Evolutionary conservation across 495 filamentous ascomycete species (phyloP), one percentile per base, ranked within the genome.

Genomic region (Penicillium waksmanii): DNA sequence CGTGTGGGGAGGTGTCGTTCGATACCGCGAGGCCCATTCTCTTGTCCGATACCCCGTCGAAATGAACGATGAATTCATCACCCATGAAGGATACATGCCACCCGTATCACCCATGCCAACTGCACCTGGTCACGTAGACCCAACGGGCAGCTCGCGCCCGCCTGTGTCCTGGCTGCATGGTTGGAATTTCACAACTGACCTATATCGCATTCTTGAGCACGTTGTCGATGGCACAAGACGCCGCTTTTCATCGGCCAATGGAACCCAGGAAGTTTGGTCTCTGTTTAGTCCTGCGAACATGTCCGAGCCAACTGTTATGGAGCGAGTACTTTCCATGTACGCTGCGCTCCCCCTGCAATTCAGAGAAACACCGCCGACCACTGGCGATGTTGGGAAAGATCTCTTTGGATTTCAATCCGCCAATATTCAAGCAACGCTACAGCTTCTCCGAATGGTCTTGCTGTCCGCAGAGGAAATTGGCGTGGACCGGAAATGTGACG

Each of bases 111-210:
- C 61, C 19, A 53, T 27, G 15, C 56, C 61, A 9, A 55, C 25
- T 3, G 35, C 53, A 2, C 46, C 56, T 3, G 55, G 60, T 36
- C 55, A 55, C 3, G 50, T 62, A 6, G 52, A 63, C 18, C 56
- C 51, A 11, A 43, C 54, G 0, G 44, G 60, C 3, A 61, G 65
- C 11, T 62, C 63, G 25, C 56, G 63, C 3, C 66, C 71, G 17
- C 64, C 65, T 2, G 56, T 65, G 13, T 67, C 66, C n/a, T 83
- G 80, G 80, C 63, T 83, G 17, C 72, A 70, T 27, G 80, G 80
- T 8, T 82, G 79, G 78, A 82, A 83, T 53, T 83, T 82, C 54
- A 76, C 72, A 18, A 82, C 77, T 0, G 79, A 83, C 56, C 69
- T 82, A 1, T 82, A 82, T 62, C 75, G 80, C 8, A 71, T 82